Evolutionary conservation across 1,284 basidiomycete genomes (phyloP).

Genomic region (Cryptococcus sp.): DNA sequence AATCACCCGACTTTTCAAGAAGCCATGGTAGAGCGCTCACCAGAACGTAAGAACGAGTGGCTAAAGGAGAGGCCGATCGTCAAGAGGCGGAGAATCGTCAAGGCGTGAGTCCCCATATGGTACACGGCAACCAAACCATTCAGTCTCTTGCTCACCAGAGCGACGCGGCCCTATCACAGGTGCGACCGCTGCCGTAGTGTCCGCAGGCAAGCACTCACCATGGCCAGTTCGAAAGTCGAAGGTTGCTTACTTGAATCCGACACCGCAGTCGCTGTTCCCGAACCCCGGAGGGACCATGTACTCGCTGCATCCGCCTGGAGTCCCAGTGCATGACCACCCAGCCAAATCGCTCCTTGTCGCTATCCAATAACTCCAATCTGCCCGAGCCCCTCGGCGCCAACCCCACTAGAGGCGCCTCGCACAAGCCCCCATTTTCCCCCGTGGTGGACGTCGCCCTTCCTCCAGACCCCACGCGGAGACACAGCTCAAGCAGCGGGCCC

Average conservation of each 20-base stretch:
- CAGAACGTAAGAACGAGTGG: not conserved
- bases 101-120: slow-evolving; percentile 2
- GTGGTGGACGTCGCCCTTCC: not conserved
- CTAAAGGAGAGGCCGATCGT: slow-evolving; percentile 2
- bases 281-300: not conserved
- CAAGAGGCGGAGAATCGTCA: slow-evolving; percentile 2
- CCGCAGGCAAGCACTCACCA: not conserved
- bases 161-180: not conserved
- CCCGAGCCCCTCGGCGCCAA: not conserved
- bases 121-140: not conserved
- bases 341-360: not conserved
- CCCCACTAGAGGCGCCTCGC: not conserved
- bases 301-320: not conserved
- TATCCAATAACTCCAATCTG: too few species aligned
- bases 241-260: not conserved
- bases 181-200: slow-evolving; percentile 3
- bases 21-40: too few species aligned
- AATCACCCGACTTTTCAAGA: too few species aligned
- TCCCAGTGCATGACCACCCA: slow-evolving; percentile 4
- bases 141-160: not conserved
- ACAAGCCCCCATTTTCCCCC: not conserved
- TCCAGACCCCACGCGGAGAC: too few species aligned
- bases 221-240: not conserved
- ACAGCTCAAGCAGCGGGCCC: too few species aligned
- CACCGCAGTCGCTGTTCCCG: slow-evolving; percentile 2